Evolutionary conservation across 192 early-diverging fungal genomes (phyloP).

Genomic region (Linnemannia hyalina): DNA sequence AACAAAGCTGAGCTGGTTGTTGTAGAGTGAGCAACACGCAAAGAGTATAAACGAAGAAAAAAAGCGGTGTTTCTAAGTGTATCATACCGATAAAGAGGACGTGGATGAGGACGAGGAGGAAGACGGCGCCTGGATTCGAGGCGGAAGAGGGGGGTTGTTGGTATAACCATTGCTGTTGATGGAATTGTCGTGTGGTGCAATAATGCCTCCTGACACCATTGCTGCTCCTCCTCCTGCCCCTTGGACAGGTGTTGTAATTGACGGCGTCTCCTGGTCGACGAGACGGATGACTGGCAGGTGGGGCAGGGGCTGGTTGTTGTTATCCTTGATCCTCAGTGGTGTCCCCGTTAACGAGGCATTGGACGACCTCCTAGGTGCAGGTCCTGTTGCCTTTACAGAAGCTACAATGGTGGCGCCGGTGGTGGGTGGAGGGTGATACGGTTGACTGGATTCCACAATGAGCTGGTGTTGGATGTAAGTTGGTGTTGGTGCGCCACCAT

Average conservation of each 20-base stretch:
- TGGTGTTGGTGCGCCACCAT: neutral
- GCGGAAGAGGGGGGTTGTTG: neutral
- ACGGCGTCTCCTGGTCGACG: neutral
- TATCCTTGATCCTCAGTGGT: neutral
- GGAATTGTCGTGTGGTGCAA: neutral
- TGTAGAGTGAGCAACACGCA: no score
- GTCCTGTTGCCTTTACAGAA: neutral
- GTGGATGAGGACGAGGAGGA: neutral
- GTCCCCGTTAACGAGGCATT: neutral
- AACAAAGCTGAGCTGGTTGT: neutral
- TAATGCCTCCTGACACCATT: neutral
- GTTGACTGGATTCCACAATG: neutral
- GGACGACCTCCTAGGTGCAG: neutral
- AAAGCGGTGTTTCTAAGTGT: neutral
- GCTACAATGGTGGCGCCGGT: neutral
- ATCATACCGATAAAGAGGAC: neutral
- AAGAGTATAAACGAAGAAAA: neutral
- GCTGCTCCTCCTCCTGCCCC: neutral
- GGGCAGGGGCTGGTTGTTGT: neutral
- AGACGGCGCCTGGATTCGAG: neutral
- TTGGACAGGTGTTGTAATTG: neutral
- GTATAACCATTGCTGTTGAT: neutral
- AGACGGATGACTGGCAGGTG: constrained; percentile 4
- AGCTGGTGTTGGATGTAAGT: neutral
- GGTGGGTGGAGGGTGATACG: neutral